These are phyloP conservation scores for Apostasia ramifera DNA, from an alignment of 106 monocot genomes.

Conservation along the genomic window DNA sequence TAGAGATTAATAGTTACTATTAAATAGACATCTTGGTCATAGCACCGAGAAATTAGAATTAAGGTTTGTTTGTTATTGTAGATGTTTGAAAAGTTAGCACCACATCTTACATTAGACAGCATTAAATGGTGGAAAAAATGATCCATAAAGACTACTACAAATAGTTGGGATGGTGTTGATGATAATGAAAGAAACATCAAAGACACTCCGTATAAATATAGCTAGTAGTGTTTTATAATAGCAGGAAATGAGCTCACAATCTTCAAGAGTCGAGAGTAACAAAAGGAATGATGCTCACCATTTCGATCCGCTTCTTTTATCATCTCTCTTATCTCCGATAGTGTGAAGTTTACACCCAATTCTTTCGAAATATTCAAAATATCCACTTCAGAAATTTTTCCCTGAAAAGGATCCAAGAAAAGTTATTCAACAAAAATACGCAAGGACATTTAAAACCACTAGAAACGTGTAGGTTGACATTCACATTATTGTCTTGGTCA, in stretches of 20 bases:
- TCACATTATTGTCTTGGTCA: conserved; percentile 87
- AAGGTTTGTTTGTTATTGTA: too few species aligned
- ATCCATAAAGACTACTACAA: too few species aligned
- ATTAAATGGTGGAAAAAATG: too few species aligned
- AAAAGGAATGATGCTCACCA: conserved; percentile 36
- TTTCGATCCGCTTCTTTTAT: conserved; percentile 67
- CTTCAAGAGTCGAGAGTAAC: background rate
- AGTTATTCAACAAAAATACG: background rate
- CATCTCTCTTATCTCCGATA: conserved; percentile 79
- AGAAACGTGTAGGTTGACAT: background rate
- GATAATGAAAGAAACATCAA: too few species aligned
- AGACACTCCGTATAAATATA: too few species aligned
- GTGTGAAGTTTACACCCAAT: conserved; percentile 68
- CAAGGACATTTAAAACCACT: background rate
- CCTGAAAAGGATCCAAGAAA: conserved; percentile 30
- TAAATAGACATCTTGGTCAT: too few species aligned
- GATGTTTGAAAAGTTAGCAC: too few species aligned
- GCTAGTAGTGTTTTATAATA: background rate
- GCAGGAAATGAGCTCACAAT: background rate
- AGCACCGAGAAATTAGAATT: too few species aligned
- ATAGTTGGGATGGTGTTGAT: too few species aligned
- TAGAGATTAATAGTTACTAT: too few species aligned
- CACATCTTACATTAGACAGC: too few species aligned
- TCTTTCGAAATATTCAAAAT: conserved; percentile 63
- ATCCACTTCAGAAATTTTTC: conserved; percentile 74